A percentile compares a stretch with the other conserved stretches of the same genome.
Evolutionary conservation across 1,284 basidiomycete genomes (phyloP).

Genomic region (Hymenochaete sp.): DNA sequence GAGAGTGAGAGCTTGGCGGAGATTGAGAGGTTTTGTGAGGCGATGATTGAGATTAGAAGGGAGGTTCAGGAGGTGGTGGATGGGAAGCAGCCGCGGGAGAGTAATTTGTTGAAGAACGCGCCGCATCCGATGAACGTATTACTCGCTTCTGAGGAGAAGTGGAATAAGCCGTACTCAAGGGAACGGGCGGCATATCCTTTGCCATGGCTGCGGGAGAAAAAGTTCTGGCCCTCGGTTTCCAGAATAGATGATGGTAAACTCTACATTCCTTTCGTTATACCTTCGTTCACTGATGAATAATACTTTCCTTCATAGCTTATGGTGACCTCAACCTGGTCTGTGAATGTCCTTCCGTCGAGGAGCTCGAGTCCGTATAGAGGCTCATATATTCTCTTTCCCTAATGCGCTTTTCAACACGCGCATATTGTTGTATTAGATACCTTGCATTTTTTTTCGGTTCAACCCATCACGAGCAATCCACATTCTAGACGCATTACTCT

Average conservation of each 20-base stretch:
- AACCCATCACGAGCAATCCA: too few relatives aligned
- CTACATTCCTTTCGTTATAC: constrained; percentile 17
- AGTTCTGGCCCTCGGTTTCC: constrained; percentile 91
- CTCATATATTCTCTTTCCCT: constrained; percentile 6
- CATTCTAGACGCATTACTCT: too few relatives aligned
- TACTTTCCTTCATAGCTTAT: constrained; percentile 43
- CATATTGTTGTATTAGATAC: too few relatives aligned
- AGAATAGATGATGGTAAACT: constrained; percentile 86
- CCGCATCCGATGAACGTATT: constrained; percentile 84
- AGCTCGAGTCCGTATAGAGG: constrained; percentile 27
- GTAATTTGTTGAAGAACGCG: constrained; percentile 90
- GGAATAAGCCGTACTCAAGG: constrained; percentile 87
- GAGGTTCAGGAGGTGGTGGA: constrained; percentile 85
- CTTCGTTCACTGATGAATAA: background rate
- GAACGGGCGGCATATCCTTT: constrained; percentile 81
- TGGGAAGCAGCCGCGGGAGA: constrained; percentile 79
- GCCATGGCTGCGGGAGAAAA: constrained; percentile 69
- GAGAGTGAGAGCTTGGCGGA: constrained; percentile 90
- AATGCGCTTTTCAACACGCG: constrained; percentile 19
- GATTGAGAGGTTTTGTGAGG: constrained; percentile 90
- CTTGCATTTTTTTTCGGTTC: too few relatives aligned
- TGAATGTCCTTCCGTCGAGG: constrained; percentile 85
- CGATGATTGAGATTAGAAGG: constrained; percentile 90
- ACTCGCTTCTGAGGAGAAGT: constrained; percentile 60
- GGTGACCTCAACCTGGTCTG: constrained; percentile 83